Conservation (phyloP, 306 rosid genomes). For the Alnus rubra region DNA sequence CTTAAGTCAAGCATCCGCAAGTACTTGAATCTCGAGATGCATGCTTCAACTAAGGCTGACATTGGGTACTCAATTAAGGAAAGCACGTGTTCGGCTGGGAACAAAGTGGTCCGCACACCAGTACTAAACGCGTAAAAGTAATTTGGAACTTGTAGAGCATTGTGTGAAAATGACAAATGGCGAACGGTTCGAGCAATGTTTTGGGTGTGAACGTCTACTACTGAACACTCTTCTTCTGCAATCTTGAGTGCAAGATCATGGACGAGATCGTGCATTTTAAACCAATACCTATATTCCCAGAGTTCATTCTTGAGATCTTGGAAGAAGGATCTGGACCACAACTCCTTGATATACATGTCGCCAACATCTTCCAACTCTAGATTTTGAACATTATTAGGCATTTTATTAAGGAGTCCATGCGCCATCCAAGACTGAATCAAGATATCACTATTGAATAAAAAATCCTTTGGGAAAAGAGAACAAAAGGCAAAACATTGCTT, state of each 20-base stretch:
- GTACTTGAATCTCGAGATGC: constrained; percentile 9
- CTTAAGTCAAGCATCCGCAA: constrained; percentile 20
- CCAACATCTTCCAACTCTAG: constrained; percentile 32
- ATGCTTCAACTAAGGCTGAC: not conserved
- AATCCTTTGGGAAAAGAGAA: constrained; percentile 28
- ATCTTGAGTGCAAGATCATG: constrained; percentile 28
- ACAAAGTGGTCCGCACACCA: not conserved
- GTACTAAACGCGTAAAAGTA: not conserved
- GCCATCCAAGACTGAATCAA: constrained; percentile 39
- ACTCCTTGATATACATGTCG: constrained; percentile 18
- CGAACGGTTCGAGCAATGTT: not conserved
- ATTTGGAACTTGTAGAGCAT: not conserved
- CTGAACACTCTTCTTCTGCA: constrained; percentile 13
- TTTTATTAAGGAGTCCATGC: constrained; percentile 16
- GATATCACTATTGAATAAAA: not conserved
- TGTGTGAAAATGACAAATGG: not conserved
- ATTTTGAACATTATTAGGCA: not conserved
- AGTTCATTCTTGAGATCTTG: not conserved
- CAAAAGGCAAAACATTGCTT: constrained; percentile 34
- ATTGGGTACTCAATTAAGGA: too few species aligned
- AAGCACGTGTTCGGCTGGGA: not conserved
- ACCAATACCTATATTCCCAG: not conserved
- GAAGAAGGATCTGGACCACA: constrained; percentile 27
- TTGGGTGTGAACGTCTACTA: not conserved
- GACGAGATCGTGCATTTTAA: constrained; percentile 29